A percentile compares a stretch with the other conserved stretches of the same genome.
These are phyloP conservation scores for Plasmopara viticola DNA, from an alignment of 352 stramenopile species.

Conservation along the genomic window DNA sequence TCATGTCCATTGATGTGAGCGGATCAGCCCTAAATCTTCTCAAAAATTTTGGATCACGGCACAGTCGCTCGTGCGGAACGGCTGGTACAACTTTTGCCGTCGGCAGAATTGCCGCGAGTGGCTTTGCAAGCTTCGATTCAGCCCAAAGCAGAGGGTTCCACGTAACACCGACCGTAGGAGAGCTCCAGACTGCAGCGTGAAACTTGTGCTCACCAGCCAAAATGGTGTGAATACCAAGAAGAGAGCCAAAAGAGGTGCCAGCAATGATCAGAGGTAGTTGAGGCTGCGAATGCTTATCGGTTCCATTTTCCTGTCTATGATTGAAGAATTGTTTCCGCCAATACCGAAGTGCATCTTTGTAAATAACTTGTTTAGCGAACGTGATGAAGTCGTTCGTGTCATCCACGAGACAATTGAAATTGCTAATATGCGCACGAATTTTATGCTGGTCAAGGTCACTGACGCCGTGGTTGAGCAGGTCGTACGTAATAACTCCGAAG, in stretches of 20 bases:
- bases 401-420: conserved; percentile 40
- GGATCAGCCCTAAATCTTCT: conserved; percentile 30
- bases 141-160: conserved; percentile 29
- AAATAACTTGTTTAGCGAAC: conserved; percentile 31
- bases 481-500: conserved; percentile 44
- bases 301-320: conserved; percentile 4
- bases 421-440: conserved; percentile 32
- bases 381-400: conserved; percentile 43
- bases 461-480: conserved; percentile 41
- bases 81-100: conserved; percentile 28
- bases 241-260: conserved; percentile 32
- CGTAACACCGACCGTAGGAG: conserved; percentile 27
- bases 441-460: conserved; percentile 33
- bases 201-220: conserved; percentile 35
- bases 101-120: conserved; percentile 23
- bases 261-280: conserved; percentile 31
- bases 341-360: conserved; percentile 21
- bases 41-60: conserved; percentile 33
- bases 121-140: conserved; percentile 18
- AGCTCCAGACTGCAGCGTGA: conserved; percentile 23
- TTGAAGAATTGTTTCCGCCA: conserved; percentile 19
- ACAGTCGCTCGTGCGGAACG: conserved; percentile 30
- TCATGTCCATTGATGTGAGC: conserved; percentile 28
- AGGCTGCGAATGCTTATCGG: conserved; percentile 1
- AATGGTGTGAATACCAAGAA: conserved; percentile 33